Base-by-base conservation (phyloP, 1,284 basidiomycete genomes). In the Cystobasidium sp. region DNA sequence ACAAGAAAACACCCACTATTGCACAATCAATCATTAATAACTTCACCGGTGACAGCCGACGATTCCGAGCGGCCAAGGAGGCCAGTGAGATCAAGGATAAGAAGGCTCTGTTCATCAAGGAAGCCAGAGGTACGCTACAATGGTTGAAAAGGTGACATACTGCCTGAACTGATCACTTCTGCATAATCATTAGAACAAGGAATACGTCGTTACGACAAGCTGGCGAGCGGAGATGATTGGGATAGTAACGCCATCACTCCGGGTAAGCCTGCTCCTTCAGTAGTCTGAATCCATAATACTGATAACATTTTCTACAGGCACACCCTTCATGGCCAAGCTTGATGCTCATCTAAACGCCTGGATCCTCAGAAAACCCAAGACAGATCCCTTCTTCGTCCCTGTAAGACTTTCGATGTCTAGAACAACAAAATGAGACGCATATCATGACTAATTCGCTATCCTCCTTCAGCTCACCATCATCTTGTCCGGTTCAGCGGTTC, bases 241-340 rank as follows among this genome's bases (percentile, higher is more conserved):
- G 97, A 99, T 82, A 92, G 92, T 1, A 99, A 99, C 81, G 95
- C 95, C 56, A 99, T 99, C 81, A 99, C 97, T 0, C 97, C 75
- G 16, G 70, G 70, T 73, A 39, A 59, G 69, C n/a, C 9, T 24
- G 10, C 43, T 10, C 43, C 3, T 7, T 39, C 14, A 58, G 14
- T 39, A 22, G 1, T 12, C 9, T 31, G 3, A 14, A 20, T 6
- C 9, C n/a, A 1, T 7, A 6, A 5, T 59, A n/a, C 31, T 16
- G 37, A 14, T 14, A 24, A 44, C n/a, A 1, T 63, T 31, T 16
- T 14, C n/a, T 22, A 46, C 44, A 73, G 86, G 95, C 5, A 99
- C 97, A 7, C 97, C 97, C 0, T 99, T 99, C 84, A 99, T 99
- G 97, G 89, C 91, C 75, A 85, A 97, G 0, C 86, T 99, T 10